These are phyloP conservation scores for Leishmania turanica DNA, from an alignment of 208 protist genomes.

Conservation along the genomic window DNA sequence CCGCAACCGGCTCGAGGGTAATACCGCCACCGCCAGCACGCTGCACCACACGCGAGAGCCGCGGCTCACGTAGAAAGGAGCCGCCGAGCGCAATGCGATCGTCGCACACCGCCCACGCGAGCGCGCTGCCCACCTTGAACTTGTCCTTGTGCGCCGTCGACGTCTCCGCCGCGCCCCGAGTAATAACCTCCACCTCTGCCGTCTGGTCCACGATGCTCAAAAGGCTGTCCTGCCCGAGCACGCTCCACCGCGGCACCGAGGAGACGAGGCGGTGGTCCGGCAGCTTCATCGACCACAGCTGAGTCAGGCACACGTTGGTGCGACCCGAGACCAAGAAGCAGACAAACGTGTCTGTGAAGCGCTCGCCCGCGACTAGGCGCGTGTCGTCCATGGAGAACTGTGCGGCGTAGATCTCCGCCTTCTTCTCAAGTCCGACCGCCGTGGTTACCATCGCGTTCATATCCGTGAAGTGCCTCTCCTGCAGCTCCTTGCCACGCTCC, in stretches of 20 bases:
- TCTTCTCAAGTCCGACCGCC: constrained; percentile 44
- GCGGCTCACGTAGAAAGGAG: constrained; percentile 75
- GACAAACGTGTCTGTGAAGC: constrained; percentile 68
- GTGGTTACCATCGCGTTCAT: constrained; percentile 35
- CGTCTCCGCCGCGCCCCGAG: constrained; percentile 25
- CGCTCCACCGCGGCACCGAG: constrained; percentile 54
- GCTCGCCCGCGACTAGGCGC: constrained; percentile 59
- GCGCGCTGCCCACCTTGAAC: constrained; percentile 76
- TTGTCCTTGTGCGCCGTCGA: constrained; percentile 50
- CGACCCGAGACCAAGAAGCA: constrained; percentile 49
- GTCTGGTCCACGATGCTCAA: constrained; percentile 55
- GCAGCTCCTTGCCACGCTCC: constrained; percentile 57
- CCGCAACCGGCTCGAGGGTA: constrained; percentile 18
- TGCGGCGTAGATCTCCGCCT: constrained; percentile 59
- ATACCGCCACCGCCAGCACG: constrained; percentile 19
- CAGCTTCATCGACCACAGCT: constrained; percentile 56
- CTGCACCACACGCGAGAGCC: constrained; percentile 49
- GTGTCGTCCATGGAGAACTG: constrained; percentile 57
- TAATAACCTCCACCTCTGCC: constrained; percentile 70
- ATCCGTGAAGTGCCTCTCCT: constrained; percentile 55
- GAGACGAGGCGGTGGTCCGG: constrained; percentile 70
- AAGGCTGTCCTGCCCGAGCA: constrained; percentile 47
- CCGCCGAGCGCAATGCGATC: constrained; percentile 60
- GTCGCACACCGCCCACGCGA: constrained; percentile 56
- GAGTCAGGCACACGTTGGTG: constrained; percentile 36